Base-by-base conservation (phyloP, 2,329 filamentous ascomycete genomes). In the Clonostachys rosea region DNA sequence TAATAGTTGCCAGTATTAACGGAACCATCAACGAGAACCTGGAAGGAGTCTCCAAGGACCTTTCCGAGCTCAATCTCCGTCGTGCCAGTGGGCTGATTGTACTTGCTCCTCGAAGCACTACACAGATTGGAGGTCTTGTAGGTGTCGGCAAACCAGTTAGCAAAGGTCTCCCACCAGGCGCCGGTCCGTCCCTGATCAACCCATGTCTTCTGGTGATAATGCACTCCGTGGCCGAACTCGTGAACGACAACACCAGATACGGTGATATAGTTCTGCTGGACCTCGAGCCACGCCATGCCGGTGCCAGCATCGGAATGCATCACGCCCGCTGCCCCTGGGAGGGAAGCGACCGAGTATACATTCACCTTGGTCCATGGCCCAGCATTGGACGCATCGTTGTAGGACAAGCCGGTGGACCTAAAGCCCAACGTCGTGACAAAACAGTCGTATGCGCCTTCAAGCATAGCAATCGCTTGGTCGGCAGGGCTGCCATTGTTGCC, bases 161-260 rank as follows among this genome's bases (percentile, higher is more conserved):
- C 74, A 0, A 76, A 50, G 49, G 73, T 69, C 58, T 77, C 74
- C 71, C 71, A 75, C 74, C 74, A 77, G 5, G 72, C 70, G 0
- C 72, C 72, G 1, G 73, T 76, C 3, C 63, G 60, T 2, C 52
- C 56, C 49, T 76, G 73, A 45, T 73, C 58, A 4, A 76, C 64
- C 70, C 70, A 73, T 9, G 62, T 63, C 5, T 61, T 56, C 49
- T 69, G 68, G 14, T 68, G 63, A 47, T 75, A 76, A 16, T 72
- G 71, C 50, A 78, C 56, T 1, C 63, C 73, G 51, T 77, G 74
- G 0, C 73, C 74, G 44, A 65, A 77, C 54, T 77, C 74, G 48
- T 77, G 74, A 5, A 75, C 69, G 0, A 68, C 68, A n/a, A 76
- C 64, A 3, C 57, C 58, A 0, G 71, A 65, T 0, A 55, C 58